Evolutionary conservation across 108 stramenopile genomes (phyloP).

Genomic region (Cyclostephanos tholiformis): DNA sequence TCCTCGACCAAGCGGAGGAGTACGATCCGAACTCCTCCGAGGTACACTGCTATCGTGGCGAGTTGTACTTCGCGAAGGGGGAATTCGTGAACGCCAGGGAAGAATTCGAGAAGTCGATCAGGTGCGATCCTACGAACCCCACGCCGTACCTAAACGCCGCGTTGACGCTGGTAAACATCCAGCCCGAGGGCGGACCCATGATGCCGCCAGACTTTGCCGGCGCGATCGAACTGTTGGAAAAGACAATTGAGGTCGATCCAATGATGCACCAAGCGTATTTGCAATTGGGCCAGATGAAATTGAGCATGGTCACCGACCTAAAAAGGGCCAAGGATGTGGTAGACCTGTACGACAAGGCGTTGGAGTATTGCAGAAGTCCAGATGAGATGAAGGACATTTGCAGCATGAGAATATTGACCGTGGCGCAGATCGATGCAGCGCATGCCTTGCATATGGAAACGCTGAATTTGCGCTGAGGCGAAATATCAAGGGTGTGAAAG

Average conservation of each 20-base stretch:
- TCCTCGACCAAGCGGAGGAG: constrained; percentile 69
- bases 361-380: constrained; percentile 80
- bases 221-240: constrained; percentile 73
- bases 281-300: constrained; percentile 88
- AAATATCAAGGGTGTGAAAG: background rate
- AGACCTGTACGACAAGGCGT: constrained; percentile 76
- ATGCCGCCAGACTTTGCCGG: constrained; percentile 61
- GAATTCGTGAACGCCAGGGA: constrained; percentile 69
- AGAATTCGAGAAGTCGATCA: constrained; percentile 85
- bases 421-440: constrained; percentile 89
- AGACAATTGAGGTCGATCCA: constrained; percentile 85
- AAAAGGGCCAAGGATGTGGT: constrained; percentile 73
- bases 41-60: constrained; percentile 88
- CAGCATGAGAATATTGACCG: constrained; percentile 84
- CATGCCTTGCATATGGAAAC: constrained; percentile 82
- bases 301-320: constrained; percentile 85
- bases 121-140: constrained; percentile 78
- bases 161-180: constrained; percentile 80
- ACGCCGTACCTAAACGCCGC: constrained; percentile 92
- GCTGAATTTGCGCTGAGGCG: constrained; percentile 72
- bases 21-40: constrained; percentile 80
- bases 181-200: constrained; percentile 65
- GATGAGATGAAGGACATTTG: constrained; percentile 90
- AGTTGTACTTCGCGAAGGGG: constrained; percentile 77
- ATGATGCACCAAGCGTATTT: constrained; percentile 90